Conservation (phyloP, 2,329 filamentous ascomycete genomes). For the Emergomyces orientalis region DNA sequence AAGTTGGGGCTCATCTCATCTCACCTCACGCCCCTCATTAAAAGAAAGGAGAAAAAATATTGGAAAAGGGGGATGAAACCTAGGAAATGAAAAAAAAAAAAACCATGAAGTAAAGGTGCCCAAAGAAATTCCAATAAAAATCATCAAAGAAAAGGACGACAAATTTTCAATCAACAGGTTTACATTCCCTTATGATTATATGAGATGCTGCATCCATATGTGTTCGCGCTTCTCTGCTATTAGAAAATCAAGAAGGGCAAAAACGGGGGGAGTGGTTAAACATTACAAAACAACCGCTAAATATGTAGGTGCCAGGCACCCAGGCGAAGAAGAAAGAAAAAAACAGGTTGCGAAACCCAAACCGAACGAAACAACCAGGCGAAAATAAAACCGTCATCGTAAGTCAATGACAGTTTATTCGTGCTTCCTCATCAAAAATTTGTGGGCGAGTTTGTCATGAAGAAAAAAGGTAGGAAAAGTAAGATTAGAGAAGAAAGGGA, state of each 20-base stretch:
- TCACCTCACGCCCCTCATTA: background rate
- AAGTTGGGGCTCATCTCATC: background rate
- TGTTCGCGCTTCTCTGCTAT: background rate
- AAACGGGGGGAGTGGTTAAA: background rate
- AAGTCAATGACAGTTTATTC: background rate
- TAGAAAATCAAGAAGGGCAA: slow-evolving; percentile 13
- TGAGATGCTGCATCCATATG: background rate
- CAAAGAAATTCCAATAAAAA: background rate
- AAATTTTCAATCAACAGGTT: background rate
- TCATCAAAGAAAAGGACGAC: background rate
- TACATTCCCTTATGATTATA: background rate
- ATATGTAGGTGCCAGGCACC: background rate
- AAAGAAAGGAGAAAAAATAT: no score
- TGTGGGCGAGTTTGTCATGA: background rate
- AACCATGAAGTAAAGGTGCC: background rate
- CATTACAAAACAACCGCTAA: background rate
- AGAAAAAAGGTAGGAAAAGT: background rate
- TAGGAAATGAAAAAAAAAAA: background rate
- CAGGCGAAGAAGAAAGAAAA: background rate
- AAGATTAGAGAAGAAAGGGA: background rate
- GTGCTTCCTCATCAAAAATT: background rate
- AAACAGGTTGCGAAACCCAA: background rate
- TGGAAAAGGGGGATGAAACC: no score
- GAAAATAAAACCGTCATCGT: background rate
- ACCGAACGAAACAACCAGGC: background rate